Evolutionary conservation across 805 yeast genomes (phyloP).

Genomic region (Kodamaea lidongshanica): DNA sequence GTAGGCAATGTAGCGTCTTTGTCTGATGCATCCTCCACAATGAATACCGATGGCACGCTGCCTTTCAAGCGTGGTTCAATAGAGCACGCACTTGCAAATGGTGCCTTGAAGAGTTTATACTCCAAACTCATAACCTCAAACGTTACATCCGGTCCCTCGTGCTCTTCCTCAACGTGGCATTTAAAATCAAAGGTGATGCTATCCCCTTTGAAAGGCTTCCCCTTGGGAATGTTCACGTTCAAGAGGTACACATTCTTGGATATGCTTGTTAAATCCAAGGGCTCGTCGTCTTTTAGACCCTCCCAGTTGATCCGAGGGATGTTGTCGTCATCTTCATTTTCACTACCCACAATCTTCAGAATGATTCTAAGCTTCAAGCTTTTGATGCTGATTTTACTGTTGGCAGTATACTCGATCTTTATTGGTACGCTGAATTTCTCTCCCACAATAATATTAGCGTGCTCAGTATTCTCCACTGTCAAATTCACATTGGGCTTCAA

Average conservation of each 20-base stretch:
- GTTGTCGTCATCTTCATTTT: constrained; percentile 12
- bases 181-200: constrained; percentile 18
- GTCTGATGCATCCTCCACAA: constrained; percentile 17
- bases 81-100: constrained; percentile 18
- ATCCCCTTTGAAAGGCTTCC: constrained; percentile 8
- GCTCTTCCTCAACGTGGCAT: constrained; percentile 18
- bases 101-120: constrained; percentile 20
- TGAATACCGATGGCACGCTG: constrained; percentile 36
- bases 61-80: constrained; percentile 25
- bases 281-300: constrained; percentile 34
- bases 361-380: constrained; percentile 18
- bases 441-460: constrained; percentile 20
- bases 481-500: constrained; percentile 9
- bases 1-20: constrained; percentile 25
- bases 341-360: constrained; percentile 11
- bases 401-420: constrained; percentile 13
- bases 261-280: constrained; percentile 15
- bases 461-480: constrained; percentile 4
- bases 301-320: constrained; percentile 29
- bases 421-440: constrained; percentile 24
- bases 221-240: constrained; percentile 18
- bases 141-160: constrained; percentile 11
- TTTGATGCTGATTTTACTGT: constrained; percentile 13
- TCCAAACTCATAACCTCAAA: constrained; percentile 19
- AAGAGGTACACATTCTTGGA: constrained; percentile 15